These are phyloP conservation scores for Striga asiatica DNA, from an alignment of 257 asterid genomes.

Conservation along the genomic window DNA sequence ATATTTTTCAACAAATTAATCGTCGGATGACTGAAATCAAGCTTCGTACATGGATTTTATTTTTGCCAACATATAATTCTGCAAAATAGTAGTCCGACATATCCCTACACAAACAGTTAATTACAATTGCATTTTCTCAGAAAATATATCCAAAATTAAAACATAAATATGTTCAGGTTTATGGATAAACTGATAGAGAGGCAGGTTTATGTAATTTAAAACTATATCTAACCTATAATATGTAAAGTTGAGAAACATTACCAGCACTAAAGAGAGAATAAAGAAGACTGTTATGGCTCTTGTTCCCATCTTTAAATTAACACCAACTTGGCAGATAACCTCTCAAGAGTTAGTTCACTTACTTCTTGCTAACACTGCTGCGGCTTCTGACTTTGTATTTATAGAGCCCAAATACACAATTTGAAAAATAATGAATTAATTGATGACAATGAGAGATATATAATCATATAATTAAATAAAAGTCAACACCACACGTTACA, in stretches of 20 bases:
- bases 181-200: too few relatives aligned
- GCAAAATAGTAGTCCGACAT: too few relatives aligned
- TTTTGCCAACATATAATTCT: too few relatives aligned
- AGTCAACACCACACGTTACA: background rate
- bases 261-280: constrained; percentile 32
- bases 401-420: constrained; percentile 20
- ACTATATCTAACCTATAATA: background rate
- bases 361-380: constrained; percentile 15
- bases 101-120: too few relatives aligned
- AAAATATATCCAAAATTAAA: background rate
- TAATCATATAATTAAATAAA: too few relatives aligned
- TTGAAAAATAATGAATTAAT: background rate
- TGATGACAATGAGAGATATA: background rate
- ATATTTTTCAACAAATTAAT: too few relatives aligned
- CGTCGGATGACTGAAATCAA: too few relatives aligned
- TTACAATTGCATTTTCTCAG: too few relatives aligned
- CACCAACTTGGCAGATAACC: background rate
- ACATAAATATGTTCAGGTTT: too few relatives aligned
- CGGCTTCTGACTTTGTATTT: constrained; percentile 37
- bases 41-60: background rate
- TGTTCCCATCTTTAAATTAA: constrained; percentile 10
- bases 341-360: background rate
- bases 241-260: constrained; percentile 10
- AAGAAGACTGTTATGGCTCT: constrained; percentile 22
- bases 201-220: too few relatives aligned